Evolutionary conservation across 768 basidiomycete species (phyloP), one percentile per base, ranked within the genome.

Genomic region (Termitomyces sp.): DNA sequence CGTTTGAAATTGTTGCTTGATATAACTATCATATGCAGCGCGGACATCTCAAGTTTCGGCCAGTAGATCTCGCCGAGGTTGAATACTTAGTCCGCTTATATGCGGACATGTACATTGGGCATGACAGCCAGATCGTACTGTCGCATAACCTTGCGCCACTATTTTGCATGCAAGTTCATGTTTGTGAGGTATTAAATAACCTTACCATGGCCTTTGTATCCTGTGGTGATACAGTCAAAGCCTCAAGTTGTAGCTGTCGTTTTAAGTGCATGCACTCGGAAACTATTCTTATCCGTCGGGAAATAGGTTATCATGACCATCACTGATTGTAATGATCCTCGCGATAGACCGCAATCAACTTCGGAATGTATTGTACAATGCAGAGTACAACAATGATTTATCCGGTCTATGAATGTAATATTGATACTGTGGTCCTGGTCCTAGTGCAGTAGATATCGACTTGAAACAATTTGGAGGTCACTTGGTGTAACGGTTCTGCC

Each of bases 31-130:
- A 12, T 50, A 17, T 63, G 37, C 66, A 83, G 83, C 79, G 82
- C 40, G 71, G 67, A 7, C 72, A 77, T 42, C 78, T 83, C 63
- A 79, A 77, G 61, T 60, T 64, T 49, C 69, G 71, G 43, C 71
- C 69, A 7, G 70, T 83, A 12, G 78, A 81, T 55, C 53, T 63
- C 14, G 68, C 69, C 53, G 60, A 72, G 12, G 73, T 81, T 9
- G 73, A 77, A 42, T 71, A 72, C 29, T 71, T 83, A 50, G 72
- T 82, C 55, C 75, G 74, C 62, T 70, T 70, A 60, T 81, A 83
- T 62, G 72, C 76, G 20, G 66, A 71, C 64, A 82, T 84, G 81
- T 84, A 84, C 62, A 67, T 79, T 38, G 72, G 71, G 34, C 66
- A 70, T 25, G 29, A 46, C 34, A 14, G 63, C 52, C 57, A 29